A percentile compares a stretch with the other conserved stretches of the same genome.
phyloP scores from a whole-genome alignment of 805 yeast genomes.

The Ascoidea asiatica region DNA sequence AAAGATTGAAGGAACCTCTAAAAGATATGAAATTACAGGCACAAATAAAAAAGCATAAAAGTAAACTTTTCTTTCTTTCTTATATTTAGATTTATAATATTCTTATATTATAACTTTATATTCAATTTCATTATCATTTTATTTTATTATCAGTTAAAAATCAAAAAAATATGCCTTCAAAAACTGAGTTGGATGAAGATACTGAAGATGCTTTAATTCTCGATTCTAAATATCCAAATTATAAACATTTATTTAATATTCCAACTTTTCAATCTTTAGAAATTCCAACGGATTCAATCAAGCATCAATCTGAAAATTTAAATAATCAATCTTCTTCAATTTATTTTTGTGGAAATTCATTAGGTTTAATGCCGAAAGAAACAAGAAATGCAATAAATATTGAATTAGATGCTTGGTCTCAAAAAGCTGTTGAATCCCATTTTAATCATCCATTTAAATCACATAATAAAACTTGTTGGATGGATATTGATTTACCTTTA shows the following conservation, averaged over 20 bases:
- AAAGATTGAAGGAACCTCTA: too few relatives aligned
- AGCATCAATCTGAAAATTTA: slow-evolving; percentile 3
- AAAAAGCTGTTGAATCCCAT: slow-evolving; percentile 75
- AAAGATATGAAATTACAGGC: too few relatives aligned
- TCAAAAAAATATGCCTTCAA: too few relatives aligned
- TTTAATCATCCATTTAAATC: slow-evolving; percentile 59
- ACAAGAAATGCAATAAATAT: slow-evolving; percentile 42
- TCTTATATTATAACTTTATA: too few relatives aligned
- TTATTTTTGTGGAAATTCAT: slow-evolving; percentile 87
- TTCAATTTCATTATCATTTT: too few relatives aligned
- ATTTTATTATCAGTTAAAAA: too few relatives aligned
- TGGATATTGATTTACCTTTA: slow-evolving; percentile 70
- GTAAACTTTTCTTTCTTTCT: too few relatives aligned
- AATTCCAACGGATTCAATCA: slow-evolving; percentile 16
- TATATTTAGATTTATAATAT: too few relatives aligned
- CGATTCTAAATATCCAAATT: slow-evolving; percentile 20
- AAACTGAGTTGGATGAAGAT: too few relatives aligned
- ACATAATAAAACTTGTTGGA: slow-evolving; percentile 51
- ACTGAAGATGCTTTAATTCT: too few relatives aligned
- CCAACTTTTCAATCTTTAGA: slow-evolving; percentile 62
- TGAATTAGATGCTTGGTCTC: slow-evolving; percentile 76
- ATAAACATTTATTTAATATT: slow-evolving; percentile 35
- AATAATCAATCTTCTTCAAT: slow-evolving; percentile 23
- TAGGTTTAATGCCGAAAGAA: slow-evolving; percentile 73
- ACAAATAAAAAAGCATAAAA: too few relatives aligned